phyloP scores from a whole-genome alignment of 805 yeast species.

The Grigorovia yakushimaensis region DNA sequence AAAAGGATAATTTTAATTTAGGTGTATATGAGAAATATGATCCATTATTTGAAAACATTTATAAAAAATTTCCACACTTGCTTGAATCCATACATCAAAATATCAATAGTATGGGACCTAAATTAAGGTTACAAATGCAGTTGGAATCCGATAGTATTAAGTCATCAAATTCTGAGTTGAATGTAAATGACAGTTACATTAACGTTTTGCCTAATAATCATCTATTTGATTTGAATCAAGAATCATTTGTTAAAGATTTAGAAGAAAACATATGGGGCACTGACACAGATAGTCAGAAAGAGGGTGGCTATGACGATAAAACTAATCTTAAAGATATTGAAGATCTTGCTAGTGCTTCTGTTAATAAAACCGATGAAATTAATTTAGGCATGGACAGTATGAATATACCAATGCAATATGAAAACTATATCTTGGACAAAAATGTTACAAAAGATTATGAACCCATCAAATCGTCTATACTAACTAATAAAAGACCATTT shows the following conservation, averaged over 20 bases:
- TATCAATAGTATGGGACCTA: slow-evolving; percentile 1
- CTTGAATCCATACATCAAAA: slow-evolving; percentile 4
- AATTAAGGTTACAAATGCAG: slow-evolving; percentile 1
- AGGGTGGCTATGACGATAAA: not conserved
- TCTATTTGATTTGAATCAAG: too few species aligned
- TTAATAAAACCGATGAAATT: too few species aligned
- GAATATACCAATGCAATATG: not conserved
- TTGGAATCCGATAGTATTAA: not conserved
- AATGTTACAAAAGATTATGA: not conserved
- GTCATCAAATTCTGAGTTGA: not conserved
- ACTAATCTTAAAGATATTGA: not conserved
- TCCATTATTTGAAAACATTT: slow-evolving; percentile 14
- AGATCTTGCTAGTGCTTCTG: not conserved
- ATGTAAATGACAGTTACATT: too few species aligned
- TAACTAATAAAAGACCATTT: not conserved
- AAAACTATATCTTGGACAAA: not conserved
- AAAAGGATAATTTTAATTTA: slow-evolving; percentile 18
- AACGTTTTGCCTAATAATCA: too few species aligned
- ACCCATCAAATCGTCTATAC: not conserved
- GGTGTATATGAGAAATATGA: slow-evolving; percentile 19
- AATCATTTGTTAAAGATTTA: not conserved
- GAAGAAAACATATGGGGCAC: not conserved
- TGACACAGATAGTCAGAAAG: not conserved
- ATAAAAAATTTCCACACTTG: slow-evolving; percentile 7
- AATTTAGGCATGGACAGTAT: not conserved